A percentile compares a stretch with the other conserved stretches of the same genome.
Evolutionary conservation across 768 basidiomycete genomes (phyloP).

Genomic region (Hygrocybe coccinea): DNA sequence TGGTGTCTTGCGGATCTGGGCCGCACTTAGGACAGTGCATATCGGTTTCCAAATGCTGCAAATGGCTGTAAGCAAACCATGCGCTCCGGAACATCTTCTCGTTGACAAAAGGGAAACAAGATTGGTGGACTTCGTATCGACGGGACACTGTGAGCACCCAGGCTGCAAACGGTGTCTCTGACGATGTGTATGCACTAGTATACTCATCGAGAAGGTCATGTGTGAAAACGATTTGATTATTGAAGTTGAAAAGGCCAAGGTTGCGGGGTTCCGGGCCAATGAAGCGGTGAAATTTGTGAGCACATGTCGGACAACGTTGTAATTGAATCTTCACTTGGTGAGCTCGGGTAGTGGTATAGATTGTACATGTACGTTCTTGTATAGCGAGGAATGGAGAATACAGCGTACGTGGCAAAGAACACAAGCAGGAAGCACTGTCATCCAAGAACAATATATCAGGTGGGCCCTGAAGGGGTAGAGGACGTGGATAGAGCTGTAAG

Average conservation of each 20-base stretch:
- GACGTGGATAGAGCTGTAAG: not conserved
- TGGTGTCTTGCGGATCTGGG: conserved; percentile 23
- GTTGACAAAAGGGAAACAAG: conserved; percentile 9
- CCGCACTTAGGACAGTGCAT: conserved; percentile 28
- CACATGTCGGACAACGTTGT: conserved; percentile 18
- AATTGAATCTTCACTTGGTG: conserved; percentile 9
- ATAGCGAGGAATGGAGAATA: not conserved
- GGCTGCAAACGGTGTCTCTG: conserved; percentile 23
- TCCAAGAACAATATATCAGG: not conserved
- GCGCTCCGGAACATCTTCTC: conserved; percentile 21
- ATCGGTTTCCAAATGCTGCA: conserved; percentile 19
- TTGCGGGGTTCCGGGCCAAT: conserved; percentile 23
- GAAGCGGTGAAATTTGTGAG: conserved; percentile 2
- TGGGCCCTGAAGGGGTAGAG: not conserved
- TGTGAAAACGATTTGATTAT: conserved; percentile 21
- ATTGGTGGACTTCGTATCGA: conserved; percentile 12
- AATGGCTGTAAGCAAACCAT: conserved; percentile 31
- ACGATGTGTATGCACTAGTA: conserved; percentile 21
- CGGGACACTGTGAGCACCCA: conserved; percentile 16
- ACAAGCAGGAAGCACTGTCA: not conserved
- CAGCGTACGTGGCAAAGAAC: not conserved
- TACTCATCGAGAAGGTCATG: conserved; percentile 28
- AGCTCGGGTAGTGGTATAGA: conserved; percentile 9
- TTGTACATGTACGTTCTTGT: conserved; percentile 3
- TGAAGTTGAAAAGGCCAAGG: conserved; percentile 27